Base-by-base conservation (phyloP, 257 asterid species). In the Verbascum thapsus region DNA sequence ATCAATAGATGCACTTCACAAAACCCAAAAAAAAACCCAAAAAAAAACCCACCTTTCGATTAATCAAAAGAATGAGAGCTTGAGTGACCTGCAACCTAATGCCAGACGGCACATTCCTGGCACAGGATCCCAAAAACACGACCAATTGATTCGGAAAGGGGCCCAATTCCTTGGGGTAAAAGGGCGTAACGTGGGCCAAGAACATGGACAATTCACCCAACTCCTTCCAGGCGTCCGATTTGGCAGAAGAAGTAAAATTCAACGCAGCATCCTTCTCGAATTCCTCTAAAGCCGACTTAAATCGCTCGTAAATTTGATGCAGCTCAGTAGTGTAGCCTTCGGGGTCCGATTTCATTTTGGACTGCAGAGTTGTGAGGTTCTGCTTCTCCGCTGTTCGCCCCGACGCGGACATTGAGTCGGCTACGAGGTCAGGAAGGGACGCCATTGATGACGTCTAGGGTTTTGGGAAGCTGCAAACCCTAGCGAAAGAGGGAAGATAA, bases 321-420 rank as follows among this genome's bases (percentile, higher is more conserved):
- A 92, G 76, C 77, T 89, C 98, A 40, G 87, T 58, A 2, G 45
- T 71, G 50, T 89, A 92, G n/a, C 97, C 96, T 68, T 89, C 96
- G 5, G 96, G 96, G 69, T 92, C 97, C 43, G 66, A 32, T 76
- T 92, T 92, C 94, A 92, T 92, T 18, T 80, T 89, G 49, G 95
- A 82, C 37, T 87, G 99, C 3, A 89, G 76, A 4, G 74, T 22
- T 13, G 91, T 80, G 12, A 89, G 86, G 72, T 76, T 85, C 49
- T 87, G 81, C 77, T 80, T 88, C 34, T 76, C 89, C 4, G 94
- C 63, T 3, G 76, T 64, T 6, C 78, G 59, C 2, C 99, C 88
- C 0, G 95, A 85, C 1, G 95, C 82, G 0, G 79, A 53, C 4
- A 91, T 77, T 2, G 85, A 78, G 39, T 78, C 88, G 4, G 74